phyloP scores from a whole-genome alignment of 2,329 filamentous ascomycete genomes.

The Sarocladium brachiariae region DNA sequence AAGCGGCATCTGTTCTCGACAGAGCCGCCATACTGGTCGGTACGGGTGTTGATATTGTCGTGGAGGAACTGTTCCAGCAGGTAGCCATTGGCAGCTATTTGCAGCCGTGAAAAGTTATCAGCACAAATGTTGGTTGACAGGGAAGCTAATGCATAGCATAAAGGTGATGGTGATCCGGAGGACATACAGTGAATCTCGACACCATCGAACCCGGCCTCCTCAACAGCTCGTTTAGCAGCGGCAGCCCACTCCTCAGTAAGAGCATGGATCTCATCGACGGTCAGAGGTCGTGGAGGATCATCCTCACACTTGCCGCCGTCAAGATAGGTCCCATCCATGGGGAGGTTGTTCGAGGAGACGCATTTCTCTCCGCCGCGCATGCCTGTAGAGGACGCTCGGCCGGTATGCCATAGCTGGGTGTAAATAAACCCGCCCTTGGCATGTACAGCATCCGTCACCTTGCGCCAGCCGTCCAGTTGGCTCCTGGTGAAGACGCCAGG shows the following conservation, averaged over 20 bases:
- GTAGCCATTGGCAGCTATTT: constrained; percentile 17
- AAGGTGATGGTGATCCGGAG: no score
- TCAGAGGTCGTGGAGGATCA: constrained; percentile 54
- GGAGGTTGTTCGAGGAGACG: constrained; percentile 19
- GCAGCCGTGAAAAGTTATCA: not conserved
- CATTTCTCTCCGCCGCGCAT: constrained; percentile 18
- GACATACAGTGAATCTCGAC: constrained; percentile 50
- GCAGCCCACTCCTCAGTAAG: constrained; percentile 54
- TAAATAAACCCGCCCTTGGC: constrained; percentile 39
- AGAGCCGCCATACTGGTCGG: constrained; percentile 43
- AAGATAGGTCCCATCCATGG: constrained; percentile 40
- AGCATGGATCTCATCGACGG: constrained; percentile 54
- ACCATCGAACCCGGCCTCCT: constrained; percentile 57
- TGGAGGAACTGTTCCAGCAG: constrained; percentile 45
- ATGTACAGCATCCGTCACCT: constrained; percentile 21
- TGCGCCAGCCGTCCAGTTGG: constrained; percentile 22
- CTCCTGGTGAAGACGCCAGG: constrained; percentile 23
- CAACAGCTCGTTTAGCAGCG: constrained; percentile 48
- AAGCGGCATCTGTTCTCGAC: constrained; percentile 41
- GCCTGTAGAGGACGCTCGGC: constrained; percentile 39
- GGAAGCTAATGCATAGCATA: no score
- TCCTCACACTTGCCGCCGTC: constrained; percentile 23
- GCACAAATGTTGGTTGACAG: no score
- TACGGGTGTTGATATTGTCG: constrained; percentile 29
- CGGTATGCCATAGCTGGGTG: constrained; percentile 55